Conservation (phyloP, 208 protist genomes). For the Acanthamoeba quina region DNA sequence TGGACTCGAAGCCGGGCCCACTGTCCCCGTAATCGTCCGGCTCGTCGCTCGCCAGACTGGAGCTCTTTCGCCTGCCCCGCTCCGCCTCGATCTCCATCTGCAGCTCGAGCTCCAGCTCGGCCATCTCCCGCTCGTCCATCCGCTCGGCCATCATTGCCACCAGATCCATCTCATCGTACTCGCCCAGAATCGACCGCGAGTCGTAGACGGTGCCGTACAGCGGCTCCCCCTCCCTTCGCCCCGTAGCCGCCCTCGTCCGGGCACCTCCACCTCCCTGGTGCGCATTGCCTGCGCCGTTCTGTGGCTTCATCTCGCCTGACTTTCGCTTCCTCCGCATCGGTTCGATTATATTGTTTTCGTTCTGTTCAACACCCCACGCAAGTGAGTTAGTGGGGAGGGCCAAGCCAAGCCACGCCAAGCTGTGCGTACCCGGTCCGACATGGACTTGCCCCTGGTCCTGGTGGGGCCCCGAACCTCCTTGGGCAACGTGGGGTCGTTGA, state of each 20-base stretch:
- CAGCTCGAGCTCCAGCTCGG: constrained; percentile 43
- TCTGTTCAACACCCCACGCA: neutral
- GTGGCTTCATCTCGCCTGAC: neutral
- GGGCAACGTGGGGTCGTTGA: constrained; percentile 20
- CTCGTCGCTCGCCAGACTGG: neutral
- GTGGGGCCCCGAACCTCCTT: neutral
- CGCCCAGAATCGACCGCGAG: constrained; percentile 1
- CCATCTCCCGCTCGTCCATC: constrained; percentile 46
- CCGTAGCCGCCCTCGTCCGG: neutral
- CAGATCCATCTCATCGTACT: constrained; percentile 50
- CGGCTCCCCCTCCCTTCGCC: neutral
- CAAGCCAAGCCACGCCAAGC: neutral
- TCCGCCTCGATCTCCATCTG: constrained; percentile 60
- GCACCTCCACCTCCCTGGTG: neutral
- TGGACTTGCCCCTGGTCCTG: constrained; percentile 41
- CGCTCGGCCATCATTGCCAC: constrained; percentile 57
- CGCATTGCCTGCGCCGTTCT: neutral
- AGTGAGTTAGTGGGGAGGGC: no score
- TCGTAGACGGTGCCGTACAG: constrained; percentile 18
- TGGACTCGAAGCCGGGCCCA: neutral
- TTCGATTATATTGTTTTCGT: neutral
- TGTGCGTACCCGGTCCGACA: neutral
- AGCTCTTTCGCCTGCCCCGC: neutral
- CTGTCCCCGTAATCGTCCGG: neutral
- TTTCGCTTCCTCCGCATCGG: neutral